Percentiles rank a stretch among this genome's conserved stretches.
phyloP scores from a whole-genome alignment of 345 rosid genomes.

The Pelargonium nanum region DNA sequence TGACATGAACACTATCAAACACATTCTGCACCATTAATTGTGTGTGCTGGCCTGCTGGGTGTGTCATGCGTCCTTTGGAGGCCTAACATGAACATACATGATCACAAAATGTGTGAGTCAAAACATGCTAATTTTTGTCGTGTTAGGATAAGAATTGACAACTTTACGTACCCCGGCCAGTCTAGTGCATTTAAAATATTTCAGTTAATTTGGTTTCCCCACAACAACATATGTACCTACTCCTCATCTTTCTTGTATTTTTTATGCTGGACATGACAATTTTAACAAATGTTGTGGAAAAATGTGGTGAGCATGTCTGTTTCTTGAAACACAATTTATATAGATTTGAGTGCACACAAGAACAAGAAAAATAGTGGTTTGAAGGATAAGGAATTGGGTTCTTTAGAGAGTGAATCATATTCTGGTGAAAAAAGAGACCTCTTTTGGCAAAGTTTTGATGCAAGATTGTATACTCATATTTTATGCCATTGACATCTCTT shows the following conservation, averaged over 20 bases:
- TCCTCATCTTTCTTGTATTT: constrained; percentile 3
- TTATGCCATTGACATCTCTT: background rate
- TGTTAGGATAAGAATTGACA: no score
- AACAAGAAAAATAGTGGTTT: constrained; percentile 4
- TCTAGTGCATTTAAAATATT: constrained; percentile 22
- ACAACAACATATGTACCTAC: constrained; percentile 13
- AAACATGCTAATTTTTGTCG: no score
- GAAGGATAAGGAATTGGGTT: constrained; percentile 36
- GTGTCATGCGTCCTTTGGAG: no score
- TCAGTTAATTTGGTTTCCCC: constrained; percentile 20
- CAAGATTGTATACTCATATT: constrained; percentile 1
- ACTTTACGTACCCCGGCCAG: background rate
- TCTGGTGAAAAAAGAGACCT: constrained; percentile 23
- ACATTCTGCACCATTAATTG: no score
- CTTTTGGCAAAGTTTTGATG: constrained; percentile 10
- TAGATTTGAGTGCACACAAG: constrained; percentile 1
- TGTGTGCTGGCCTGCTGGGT: no score
- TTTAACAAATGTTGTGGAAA: constrained; percentile 16
- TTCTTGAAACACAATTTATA: constrained; percentile 11
- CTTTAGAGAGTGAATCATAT: constrained; percentile 12
- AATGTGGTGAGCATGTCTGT: constrained; percentile 21
- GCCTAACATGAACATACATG: no score
- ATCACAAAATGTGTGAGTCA: no score
- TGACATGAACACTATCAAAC: no score
- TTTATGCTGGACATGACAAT: constrained; percentile 11